These are phyloP conservation scores for Fusarium anguioides DNA, from an alignment of 2,329 filamentous ascomycete genomes.

Conservation along the genomic window DNA sequence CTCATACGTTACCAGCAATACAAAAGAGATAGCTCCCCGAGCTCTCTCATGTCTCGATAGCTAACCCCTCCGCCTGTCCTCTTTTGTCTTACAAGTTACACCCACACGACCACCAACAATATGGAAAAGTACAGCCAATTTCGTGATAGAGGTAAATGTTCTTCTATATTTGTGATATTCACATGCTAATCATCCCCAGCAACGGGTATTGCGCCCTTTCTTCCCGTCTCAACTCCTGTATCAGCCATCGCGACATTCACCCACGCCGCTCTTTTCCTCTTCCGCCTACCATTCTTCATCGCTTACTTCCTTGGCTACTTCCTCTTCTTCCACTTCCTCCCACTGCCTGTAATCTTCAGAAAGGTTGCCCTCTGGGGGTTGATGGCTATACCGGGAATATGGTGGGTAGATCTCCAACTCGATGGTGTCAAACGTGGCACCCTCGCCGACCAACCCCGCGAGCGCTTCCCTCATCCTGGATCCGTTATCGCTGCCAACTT, in stretches of 20 bases:
- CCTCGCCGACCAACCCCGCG: slow-evolving; percentile 76
- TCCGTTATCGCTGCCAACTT: slow-evolving; percentile 90
- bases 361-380: slow-evolving; percentile 91
- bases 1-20: neutral
- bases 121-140: slow-evolving; percentile 98
- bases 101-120: slow-evolving; percentile 18
- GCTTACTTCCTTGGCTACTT: slow-evolving; percentile 78
- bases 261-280: slow-evolving; percentile 78
- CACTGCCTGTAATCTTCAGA: slow-evolving; percentile 70
- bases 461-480: slow-evolving; percentile 80
- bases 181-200: slow-evolving; percentile 62
- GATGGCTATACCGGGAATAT: slow-evolving; percentile 89
- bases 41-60: slow-evolving; percentile 42
- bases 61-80: slow-evolving; percentile 14
- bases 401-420: slow-evolving; percentile 99
- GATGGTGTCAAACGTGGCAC: slow-evolving; percentile 95
- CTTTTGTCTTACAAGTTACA: slow-evolving; percentile 21
- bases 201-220: slow-evolving; percentile 95
- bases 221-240: slow-evolving; percentile 78
- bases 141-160: slow-evolving; percentile 79
- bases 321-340: slow-evolving; percentile 83
- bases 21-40: slow-evolving; percentile 12
- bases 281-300: slow-evolving; percentile 83
- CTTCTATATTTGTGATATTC: neutral
- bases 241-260: slow-evolving; percentile 72